phyloP scores from a whole-genome alignment of 495 filamentous ascomycete species.

The Penicillium salamii region DNA sequence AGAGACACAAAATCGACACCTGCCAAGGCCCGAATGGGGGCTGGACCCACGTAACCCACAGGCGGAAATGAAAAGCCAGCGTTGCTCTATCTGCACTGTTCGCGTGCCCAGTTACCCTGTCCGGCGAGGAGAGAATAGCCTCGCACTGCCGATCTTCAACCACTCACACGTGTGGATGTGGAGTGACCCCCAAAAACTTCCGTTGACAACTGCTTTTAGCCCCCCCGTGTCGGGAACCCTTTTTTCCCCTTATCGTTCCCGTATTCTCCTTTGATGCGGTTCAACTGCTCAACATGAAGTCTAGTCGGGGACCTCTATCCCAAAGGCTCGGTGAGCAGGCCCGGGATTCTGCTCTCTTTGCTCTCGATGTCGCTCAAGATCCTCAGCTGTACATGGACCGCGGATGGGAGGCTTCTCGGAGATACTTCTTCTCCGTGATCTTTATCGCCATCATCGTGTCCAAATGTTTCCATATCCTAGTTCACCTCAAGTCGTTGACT shows the following conservation, averaged over 20 bases:
- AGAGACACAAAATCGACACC: too few species aligned
- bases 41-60: not conserved
- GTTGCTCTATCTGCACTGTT: too few species aligned
- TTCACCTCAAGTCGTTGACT: conserved; percentile 15
- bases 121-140: not conserved
- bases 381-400: conserved; percentile 6
- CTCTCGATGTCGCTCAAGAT: conserved; percentile 9
- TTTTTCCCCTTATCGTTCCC: not conserved
- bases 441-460: conserved; percentile 20
- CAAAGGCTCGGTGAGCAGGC: not conserved
- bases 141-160: not conserved
- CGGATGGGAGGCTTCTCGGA: conserved; percentile 12
- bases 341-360: conserved; percentile 1
- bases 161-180: not conserved
- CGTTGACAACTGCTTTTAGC: not conserved
- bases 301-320: conserved; percentile 1
- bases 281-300: not conserved
- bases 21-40: too few species aligned
- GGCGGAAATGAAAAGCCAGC: not conserved
- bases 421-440: conserved; percentile 17
- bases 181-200: not conserved
- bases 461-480: conserved; percentile 23
- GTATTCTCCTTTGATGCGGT: not conserved
- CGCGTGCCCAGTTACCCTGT: not conserved
- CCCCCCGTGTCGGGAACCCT: not conserved